A percentile compares a stretch with the other conserved stretches of the same genome.
These are phyloP conservation scores for Dalbergia cochinchinensis DNA, from an alignment of 306 rosid genomes.

Conservation along the genomic window DNA sequence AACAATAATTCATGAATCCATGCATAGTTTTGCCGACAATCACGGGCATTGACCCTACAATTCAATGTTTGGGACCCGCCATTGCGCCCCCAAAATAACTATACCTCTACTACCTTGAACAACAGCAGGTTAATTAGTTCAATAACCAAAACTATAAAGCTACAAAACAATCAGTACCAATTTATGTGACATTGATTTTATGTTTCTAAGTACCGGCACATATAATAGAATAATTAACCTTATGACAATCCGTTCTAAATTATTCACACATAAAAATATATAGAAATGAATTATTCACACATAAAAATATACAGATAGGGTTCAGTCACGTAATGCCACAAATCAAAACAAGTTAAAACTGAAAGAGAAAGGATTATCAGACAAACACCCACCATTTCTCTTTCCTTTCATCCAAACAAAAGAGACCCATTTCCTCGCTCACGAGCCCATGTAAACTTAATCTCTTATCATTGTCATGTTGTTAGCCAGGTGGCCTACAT, in stretches of 20 bases:
- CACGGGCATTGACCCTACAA: conserved; percentile 34
- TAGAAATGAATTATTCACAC: neutral
- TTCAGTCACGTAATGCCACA: neutral
- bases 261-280: neutral
- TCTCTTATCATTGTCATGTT: conserved; percentile 26
- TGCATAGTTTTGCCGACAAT: conserved; percentile 44
- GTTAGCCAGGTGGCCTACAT: conserved; percentile 42
- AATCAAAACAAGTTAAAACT: neutral
- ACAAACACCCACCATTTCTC: conserved; percentile 35
- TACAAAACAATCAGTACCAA: neutral
- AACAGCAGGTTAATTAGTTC: too few species aligned
- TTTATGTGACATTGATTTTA: neutral
- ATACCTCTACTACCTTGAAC: neutral
- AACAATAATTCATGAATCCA: neutral
- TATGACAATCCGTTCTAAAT: neutral
- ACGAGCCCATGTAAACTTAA: conserved; percentile 32
- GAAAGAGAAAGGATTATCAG: neutral
- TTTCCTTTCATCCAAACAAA: neutral
- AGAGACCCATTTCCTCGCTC: neutral
- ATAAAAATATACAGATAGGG: neutral
- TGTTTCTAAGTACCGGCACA: neutral
- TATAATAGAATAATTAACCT: too few species aligned
- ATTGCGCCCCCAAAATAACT: neutral
- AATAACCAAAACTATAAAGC: too few species aligned
- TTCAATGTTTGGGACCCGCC: conserved; percentile 22